These are phyloP conservation scores for Madurella fahalii DNA, from an alignment of 2,329 filamentous ascomycete genomes.

Conservation along the genomic window DNA sequence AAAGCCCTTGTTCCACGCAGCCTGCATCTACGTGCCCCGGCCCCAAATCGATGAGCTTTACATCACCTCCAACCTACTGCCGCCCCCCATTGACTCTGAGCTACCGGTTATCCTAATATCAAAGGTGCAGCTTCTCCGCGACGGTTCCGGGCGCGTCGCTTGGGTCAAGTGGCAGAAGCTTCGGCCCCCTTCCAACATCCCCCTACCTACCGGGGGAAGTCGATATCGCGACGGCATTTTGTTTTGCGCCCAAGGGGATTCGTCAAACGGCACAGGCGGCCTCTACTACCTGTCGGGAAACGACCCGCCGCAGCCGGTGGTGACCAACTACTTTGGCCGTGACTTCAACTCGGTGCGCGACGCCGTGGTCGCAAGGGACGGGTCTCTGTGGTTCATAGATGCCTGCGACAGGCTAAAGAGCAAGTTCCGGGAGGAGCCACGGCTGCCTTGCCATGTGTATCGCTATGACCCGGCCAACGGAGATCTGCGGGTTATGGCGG, in stretches of 20 bases:
- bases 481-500: conserved; percentile 44
- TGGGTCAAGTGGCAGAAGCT: not conserved
- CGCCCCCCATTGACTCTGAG: not conserved
- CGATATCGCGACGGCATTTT: not conserved
- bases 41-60: conserved; percentile 17
- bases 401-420: conserved; percentile 27
- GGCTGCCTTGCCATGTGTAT: conserved; percentile 47
- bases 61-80: not conserved
- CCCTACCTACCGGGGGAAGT: not conserved
- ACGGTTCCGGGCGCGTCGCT: not conserved
- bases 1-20: conserved; percentile 45
- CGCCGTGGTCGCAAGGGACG: conserved; percentile 37
- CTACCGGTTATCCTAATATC: not conserved
- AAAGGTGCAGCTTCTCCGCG: not conserved
- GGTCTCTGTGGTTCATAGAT: conserved; percentile 48
- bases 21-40: conserved; percentile 39
- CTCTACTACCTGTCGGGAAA: conserved; percentile 31
- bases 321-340: conserved; percentile 41
- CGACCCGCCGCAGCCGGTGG: conserved; percentile 33
- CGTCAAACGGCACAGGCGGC: not conserved
- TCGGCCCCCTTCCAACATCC: not conserved
- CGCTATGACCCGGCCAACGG: conserved; percentile 39
- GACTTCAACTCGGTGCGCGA: conserved; percentile 47
- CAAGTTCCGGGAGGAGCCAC: conserved; percentile 41
- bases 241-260: not conserved